A percentile compares a stretch with the other conserved stretches of the same genome.
Evolutionary conservation across 352 stramenopile genomes (phyloP).

Genomic region (Elongisporangium prolatum): DNA sequence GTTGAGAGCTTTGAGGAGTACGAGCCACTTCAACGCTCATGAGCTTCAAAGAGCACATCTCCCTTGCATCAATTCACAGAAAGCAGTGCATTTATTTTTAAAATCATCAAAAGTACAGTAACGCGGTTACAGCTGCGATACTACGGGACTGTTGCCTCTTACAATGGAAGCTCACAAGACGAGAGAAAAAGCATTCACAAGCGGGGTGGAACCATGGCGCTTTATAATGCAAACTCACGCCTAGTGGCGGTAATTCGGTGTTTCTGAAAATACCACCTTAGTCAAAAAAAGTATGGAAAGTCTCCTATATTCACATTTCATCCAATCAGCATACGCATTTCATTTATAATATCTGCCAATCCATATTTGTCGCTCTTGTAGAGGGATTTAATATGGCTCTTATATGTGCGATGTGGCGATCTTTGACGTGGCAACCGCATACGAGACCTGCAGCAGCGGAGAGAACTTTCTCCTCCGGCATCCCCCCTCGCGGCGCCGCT

Average conservation of each 20-base stretch:
- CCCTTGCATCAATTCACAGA: background rate
- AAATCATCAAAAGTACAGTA: background rate
- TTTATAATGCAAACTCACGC: no score
- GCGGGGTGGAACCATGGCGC: no score
- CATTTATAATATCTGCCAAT: background rate
- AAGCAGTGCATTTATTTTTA: background rate
- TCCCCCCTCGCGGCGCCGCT: background rate
- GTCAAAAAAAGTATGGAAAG: background rate
- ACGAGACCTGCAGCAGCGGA: background rate
- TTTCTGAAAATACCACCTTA: background rate
- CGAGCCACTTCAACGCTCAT: background rate
- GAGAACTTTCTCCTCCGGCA: background rate
- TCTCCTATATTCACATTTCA: background rate
- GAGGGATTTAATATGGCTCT: background rate
- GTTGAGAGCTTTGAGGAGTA: background rate
- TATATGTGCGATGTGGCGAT: background rate
- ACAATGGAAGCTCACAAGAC: no score
- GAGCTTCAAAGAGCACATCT: background rate
- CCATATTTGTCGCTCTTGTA: background rate
- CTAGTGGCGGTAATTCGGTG: background rate
- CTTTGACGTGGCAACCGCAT: constrained; percentile 1
- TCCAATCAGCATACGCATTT: background rate
- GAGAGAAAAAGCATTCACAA: no score
- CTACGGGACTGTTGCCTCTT: no score
- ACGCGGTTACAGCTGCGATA: no score